phyloP scores from a whole-genome alignment of 352 stramenopile species.

The Phytophthora nicotianae region DNA sequence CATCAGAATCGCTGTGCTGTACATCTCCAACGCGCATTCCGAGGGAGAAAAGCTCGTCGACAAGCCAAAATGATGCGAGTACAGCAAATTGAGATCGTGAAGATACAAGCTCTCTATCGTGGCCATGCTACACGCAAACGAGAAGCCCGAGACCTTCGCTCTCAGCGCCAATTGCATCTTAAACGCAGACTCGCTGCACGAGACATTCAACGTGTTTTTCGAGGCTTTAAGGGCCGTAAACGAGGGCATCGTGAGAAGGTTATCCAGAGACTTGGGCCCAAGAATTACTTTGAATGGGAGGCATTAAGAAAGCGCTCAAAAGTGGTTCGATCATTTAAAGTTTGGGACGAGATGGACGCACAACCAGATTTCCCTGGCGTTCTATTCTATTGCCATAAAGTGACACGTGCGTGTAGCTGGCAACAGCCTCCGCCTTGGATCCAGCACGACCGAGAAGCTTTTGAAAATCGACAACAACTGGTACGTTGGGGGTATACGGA shows the following conservation, averaged over 20 bases:
- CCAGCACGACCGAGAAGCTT: constrained; percentile 42
- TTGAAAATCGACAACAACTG: constrained; percentile 60
- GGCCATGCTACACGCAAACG: constrained; percentile 40
- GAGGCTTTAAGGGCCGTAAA: constrained; percentile 51
- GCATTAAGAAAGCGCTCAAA: constrained; percentile 33
- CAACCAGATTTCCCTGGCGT: constrained; percentile 50
- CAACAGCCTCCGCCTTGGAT: constrained; percentile 65
- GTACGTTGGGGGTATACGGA: constrained; percentile 71
- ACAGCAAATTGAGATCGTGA: constrained; percentile 44
- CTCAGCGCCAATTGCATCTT: constrained; percentile 30
- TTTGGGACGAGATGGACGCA: constrained; percentile 80
- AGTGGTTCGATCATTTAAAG: constrained; percentile 52
- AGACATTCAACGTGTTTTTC: constrained; percentile 62
- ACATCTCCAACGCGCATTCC: constrained; percentile 70
- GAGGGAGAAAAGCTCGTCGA: constrained; percentile 52
- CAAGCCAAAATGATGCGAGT: constrained; percentile 37
- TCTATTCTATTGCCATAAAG: constrained; percentile 75
- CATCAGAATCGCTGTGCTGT: constrained; percentile 65
- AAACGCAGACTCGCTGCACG: constrained; percentile 35
- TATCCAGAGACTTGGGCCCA: constrained; percentile 50
- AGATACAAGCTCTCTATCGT: constrained; percentile 59
- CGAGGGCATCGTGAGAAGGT: constrained; percentile 50
- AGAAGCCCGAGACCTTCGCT: constrained; percentile 32
- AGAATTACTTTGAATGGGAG: constrained; percentile 72
- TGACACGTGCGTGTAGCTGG: constrained; percentile 74